These are phyloP conservation scores for Silene noctiflora DNA, from an alignment of 179 eudicot genomes.

Conservation along the genomic window DNA sequence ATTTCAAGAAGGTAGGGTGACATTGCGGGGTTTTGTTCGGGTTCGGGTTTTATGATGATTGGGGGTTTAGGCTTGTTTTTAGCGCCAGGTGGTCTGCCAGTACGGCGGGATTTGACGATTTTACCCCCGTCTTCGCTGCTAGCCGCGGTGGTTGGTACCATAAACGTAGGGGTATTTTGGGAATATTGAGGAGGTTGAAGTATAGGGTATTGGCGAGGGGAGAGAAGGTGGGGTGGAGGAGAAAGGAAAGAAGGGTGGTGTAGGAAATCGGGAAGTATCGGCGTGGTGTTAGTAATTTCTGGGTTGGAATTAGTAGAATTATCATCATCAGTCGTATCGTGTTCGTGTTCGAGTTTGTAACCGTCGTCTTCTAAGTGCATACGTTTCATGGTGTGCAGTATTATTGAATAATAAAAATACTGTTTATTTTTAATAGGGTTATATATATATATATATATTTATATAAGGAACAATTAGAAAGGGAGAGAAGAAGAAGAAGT, in stretches of 20 bases:
- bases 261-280: not conserved
- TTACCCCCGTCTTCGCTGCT: slow-evolving; percentile 21
- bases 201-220: not conserved
- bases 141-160: not conserved
- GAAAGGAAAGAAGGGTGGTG: slow-evolving; percentile 4
- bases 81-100: slow-evolving; percentile 43
- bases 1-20: slow-evolving; percentile 40
- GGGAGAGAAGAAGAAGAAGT: too few species aligned
- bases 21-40: slow-evolving; percentile 29
- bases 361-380: too few species aligned
- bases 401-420: too few species aligned
- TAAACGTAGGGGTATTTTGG: slow-evolving; percentile 21
- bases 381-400: too few species aligned
- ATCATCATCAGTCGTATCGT: too few species aligned
- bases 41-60: slow-evolving; percentile 23
- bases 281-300: not conserved
- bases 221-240: slow-evolving; percentile 2
- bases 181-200: not conserved
- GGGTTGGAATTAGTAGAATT: not conserved
- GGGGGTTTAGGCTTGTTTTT: slow-evolving; percentile 44
- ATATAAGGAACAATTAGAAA: too few species aligned
- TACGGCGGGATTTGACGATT: slow-evolving; percentile 28
- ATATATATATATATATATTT: too few species aligned
- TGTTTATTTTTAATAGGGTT: too few species aligned
- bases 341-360: too few species aligned